Evolutionary conservation across 768 basidiomycete genomes (phyloP), one percentile per base, ranked within the genome.

Genomic region (Stropharia rugosoannulata): DNA sequence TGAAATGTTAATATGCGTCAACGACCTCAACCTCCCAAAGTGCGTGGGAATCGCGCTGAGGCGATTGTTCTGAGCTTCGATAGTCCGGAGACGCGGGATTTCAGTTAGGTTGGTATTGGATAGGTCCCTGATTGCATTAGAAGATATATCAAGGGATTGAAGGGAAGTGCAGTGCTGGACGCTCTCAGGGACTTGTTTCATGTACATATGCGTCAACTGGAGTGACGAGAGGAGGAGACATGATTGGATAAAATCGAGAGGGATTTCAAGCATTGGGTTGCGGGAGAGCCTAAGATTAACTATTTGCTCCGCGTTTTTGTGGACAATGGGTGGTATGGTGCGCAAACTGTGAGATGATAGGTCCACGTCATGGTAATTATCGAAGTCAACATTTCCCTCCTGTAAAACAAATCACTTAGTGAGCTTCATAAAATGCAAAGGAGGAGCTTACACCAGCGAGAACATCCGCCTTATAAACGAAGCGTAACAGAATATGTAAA

Each of bases 221-320:
- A 99, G 83, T 62, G 97, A 95, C 54, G 87, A 85, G 7, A 99
- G 81, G 4, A 78, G 82, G 1, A 82, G 82, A 66, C 94, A 96
- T 5, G 88, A 84, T 70, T 97, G 92, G 54, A 97, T 88, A 66
- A 99, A 99, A 71, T 98, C 97, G 44, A 93, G 85, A 1, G 96
- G 97, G 37, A 98, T 89, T 68, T 98, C 95, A 52, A 95, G 81
- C 83, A 96, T 93, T 1, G 95, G 94, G 67, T 98, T 99, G 43
- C 91, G 85, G 2, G 94, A 96, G 15, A 98, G 81, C 57, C 90
- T 90, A 54, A 98, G 87, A 41, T 80, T 86, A 55, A 91, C 76
- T 64, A 99, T 95, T 25, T 83, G 82, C 61, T 89, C 86, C 1
- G 95, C 94, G 55, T 93, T 85, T 53, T 83, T 80, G 68, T 99